Evolutionary conservation across 352 stramenopile genomes (phyloP), one percentile per base, ranked within the genome.

Genomic region (Plasmopara viticola): DNA sequence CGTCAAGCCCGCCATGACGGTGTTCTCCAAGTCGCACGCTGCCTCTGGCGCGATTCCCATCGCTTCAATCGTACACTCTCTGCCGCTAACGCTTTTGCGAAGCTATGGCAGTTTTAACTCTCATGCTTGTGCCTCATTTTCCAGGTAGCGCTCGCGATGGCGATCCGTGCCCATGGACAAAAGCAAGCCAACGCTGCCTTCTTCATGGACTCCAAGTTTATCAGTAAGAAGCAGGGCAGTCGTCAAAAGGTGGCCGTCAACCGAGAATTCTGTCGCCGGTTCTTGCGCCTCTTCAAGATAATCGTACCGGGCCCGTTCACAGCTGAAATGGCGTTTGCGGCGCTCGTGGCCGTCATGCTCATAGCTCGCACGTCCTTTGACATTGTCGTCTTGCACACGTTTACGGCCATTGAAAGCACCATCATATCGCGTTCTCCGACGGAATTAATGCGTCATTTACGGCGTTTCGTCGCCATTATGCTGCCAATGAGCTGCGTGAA

Each of bases 401-500:
- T 88, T 49, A 89, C 81, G 31, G 78, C 78, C 25, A 79, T 89
- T 18, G 81, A 91, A 37, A 70, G 77, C 0, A 74, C 81, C 17
- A 91, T 91, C 39, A 79, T 90, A 35, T 86, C 78, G 14, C 71
- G 77, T n/a, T 89, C 78, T n/a, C 53, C 56, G 18, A 68, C 68
- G 41, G 74, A 86, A 12, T 88, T 92, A 40, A 13, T 76, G 50
- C 62, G 63, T 14, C 78, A 91, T 51, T 34, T 91, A 49, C 74
- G 75, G 0, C 81, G 81, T 30, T 92, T 92, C 55, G 68, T 90
- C 43, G 60, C 77, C 48, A 66, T 90, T 48, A 90, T 89, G 77
- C 56, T 92, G 30, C 77, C 78, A 13, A 82, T 88, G 51, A 84
- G 70, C 47, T 88, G 77, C 56, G 78, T 90, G 60, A 92, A 92